Conservation (phyloP, 139 green algal species). For the Coelastrella sp. region DNA sequence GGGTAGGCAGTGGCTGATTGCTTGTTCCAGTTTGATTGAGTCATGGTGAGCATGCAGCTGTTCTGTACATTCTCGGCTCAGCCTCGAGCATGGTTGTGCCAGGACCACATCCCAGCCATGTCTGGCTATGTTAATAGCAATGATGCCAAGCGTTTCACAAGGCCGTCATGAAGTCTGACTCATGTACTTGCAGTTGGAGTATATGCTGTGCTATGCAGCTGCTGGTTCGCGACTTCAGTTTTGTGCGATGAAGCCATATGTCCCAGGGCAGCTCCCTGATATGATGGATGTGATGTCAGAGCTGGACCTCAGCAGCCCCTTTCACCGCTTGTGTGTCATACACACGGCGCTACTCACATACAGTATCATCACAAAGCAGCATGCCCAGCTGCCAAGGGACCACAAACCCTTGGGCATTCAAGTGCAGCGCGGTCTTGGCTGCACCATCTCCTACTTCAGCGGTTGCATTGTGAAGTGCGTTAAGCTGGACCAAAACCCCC, state of each 20-base stretch:
- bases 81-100: background rate
- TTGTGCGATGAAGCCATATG: background rate
- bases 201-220: slow-evolving; percentile 6
- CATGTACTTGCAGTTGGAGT: background rate
- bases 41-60: too few relatives aligned
- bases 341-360: background rate
- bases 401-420: background rate
- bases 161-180: background rate
- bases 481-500: background rate
- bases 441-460: background rate
- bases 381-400: background rate
- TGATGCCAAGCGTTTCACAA: background rate
- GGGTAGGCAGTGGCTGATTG: background rate
- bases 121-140: background rate
- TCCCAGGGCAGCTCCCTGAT: background rate
- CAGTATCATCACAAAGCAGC: background rate
- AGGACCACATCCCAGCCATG: background rate
- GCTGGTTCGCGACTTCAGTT: background rate
- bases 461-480: background rate
- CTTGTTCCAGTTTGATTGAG: background rate
- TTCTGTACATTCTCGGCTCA: too few relatives aligned
- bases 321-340: background rate
- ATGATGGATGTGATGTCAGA: background rate
- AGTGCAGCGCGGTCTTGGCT: background rate
- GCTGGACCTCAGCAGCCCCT: background rate